A percentile compares a stretch with the other conserved stretches of the same genome.
These are phyloP conservation scores for Tricholoma sp. DNA, from an alignment of 768 basidiomycete genomes.

Conservation along the genomic window DNA sequence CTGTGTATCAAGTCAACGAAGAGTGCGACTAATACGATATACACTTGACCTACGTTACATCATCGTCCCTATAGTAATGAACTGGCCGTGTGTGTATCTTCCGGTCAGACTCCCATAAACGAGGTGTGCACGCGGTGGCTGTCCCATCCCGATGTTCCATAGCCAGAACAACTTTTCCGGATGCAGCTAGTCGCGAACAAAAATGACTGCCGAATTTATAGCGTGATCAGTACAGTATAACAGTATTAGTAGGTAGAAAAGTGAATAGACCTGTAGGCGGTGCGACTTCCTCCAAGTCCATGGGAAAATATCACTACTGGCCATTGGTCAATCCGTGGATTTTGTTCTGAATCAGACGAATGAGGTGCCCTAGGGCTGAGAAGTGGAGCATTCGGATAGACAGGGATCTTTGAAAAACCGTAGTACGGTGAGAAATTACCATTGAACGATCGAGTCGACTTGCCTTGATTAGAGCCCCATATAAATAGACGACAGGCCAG, in stretches of 20 bases:
- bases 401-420: constrained; percentile 46
- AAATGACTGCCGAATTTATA: constrained; percentile 44
- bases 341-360: constrained; percentile 5
- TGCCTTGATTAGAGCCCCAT: constrained; percentile 45
- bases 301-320: constrained; percentile 84
- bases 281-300: constrained; percentile 72
- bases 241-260: not conserved
- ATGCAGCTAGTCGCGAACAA: constrained; percentile 67
- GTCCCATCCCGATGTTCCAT: constrained; percentile 85
- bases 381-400: constrained; percentile 50
- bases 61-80: constrained; percentile 52
- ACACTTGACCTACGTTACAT: constrained; percentile 42
- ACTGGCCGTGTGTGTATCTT: constrained; percentile 21
- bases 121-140: constrained; percentile 45
- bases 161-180: constrained; percentile 77
- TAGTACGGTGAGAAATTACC: not conserved
- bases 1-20: constrained; percentile 13
- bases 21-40: not conserved
- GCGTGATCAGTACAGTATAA: not conserved
- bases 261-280: constrained; percentile 53
- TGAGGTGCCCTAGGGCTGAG: constrained; percentile 28
- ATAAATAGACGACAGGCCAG: constrained; percentile 48
- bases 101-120: constrained; percentile 25
- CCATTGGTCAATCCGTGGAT: constrained; percentile 39
- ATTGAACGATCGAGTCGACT: not conserved